Evolutionary conservation across 1,284 basidiomycete species (phyloP).

Genomic region (Marasmius tenuissimus): DNA sequence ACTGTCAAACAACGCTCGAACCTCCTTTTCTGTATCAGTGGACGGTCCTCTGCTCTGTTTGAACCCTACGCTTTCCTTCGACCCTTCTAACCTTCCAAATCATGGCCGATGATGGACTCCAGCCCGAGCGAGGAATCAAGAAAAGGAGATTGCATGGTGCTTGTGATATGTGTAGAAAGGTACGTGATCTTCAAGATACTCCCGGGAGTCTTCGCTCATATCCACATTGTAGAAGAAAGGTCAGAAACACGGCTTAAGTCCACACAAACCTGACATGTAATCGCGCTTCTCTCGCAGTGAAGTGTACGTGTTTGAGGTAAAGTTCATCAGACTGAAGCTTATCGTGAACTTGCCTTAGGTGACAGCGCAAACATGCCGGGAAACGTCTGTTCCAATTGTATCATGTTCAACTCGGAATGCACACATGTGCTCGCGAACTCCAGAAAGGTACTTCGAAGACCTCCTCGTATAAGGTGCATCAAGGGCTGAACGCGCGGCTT

Average conservation of each 20-base stretch:
- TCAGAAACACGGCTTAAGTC: neutral
- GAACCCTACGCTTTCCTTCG: no score
- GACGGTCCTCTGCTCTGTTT: no score
- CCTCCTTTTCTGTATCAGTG: no score
- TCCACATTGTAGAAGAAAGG: neutral
- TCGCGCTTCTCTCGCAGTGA: neutral
- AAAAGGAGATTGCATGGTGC: conserved; percentile 8
- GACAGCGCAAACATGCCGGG: conserved; percentile 11
- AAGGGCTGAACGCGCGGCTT: neutral
- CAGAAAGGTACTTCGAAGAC: conserved; percentile 6
- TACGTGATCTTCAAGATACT: neutral
- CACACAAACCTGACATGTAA: no score
- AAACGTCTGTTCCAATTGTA: conserved; percentile 11
- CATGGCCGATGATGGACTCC: no score
- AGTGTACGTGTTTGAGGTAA: neutral
- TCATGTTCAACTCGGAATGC: conserved; percentile 10
- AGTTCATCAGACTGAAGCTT: neutral
- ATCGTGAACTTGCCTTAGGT: neutral
- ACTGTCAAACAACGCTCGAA: no score
- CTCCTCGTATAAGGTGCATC: no score
- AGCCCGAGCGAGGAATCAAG: neutral
- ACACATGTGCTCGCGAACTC: conserved; percentile 10
- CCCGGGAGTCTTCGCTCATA: neutral
- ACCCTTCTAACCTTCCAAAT: no score
- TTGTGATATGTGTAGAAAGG: conserved; percentile 7